A percentile compares a stretch with the other conserved stretches of the same genome.
Conservation (phyloP, 495 filamentous ascomycete genomes). For the Aspergillus cavernicola region DNA sequence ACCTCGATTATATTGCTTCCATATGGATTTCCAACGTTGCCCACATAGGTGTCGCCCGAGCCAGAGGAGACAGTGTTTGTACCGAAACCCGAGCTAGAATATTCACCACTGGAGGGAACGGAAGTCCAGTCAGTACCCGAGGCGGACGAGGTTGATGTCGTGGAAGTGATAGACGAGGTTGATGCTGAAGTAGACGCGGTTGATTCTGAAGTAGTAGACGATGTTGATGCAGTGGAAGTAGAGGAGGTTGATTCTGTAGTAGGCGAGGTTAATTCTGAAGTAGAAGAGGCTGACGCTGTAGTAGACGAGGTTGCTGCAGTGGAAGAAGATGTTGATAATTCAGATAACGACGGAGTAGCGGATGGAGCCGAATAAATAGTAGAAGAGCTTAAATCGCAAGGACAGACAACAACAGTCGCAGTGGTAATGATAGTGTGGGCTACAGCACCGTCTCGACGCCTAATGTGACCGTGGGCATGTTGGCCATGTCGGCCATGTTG, state of each 20-base stretch:
- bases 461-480: too few species aligned
- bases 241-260: neutral
- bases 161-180: neutral
- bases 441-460: too few species aligned
- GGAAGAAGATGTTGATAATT: too few species aligned
- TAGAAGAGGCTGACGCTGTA: too few species aligned
- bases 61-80: neutral
- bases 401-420: too few species aligned
- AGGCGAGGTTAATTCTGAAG: too few species aligned
- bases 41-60: neutral
- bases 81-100: constrained; percentile 7
- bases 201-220: neutral
- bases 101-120: neutral
- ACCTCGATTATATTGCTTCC: constrained; percentile 6
- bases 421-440: too few species aligned
- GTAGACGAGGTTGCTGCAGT: too few species aligned
- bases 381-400: too few species aligned
- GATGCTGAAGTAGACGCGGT: neutral
- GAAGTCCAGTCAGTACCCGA: constrained; percentile 1
- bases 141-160: neutral
- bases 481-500: too few species aligned
- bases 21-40: constrained; percentile 1
- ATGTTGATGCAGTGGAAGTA: neutral
- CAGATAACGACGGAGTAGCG: too few species aligned
- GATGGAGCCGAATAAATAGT: too few species aligned